phyloP scores from a whole-genome alignment of 2,329 filamentous ascomycete genomes.

The Fusarium acutatum region DNA sequence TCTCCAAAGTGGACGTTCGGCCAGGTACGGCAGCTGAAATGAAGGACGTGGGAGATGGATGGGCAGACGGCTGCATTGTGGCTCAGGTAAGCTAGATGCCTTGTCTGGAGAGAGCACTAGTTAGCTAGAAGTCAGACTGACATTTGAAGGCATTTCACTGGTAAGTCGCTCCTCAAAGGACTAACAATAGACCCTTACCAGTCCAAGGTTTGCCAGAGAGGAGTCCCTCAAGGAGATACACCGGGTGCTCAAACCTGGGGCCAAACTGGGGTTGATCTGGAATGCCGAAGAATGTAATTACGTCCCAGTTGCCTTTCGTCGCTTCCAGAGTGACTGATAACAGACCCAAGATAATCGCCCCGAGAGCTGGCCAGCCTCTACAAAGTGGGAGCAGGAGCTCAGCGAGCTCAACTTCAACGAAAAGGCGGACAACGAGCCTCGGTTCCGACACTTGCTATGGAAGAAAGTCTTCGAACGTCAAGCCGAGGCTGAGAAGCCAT shows the following conservation, averaged over 20 bases:
- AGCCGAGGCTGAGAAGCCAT: slow-evolving; percentile 53
- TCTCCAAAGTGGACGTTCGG: slow-evolving; percentile 62
- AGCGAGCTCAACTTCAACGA: slow-evolving; percentile 66
- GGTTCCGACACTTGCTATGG: slow-evolving; percentile 74
- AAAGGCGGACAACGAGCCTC: slow-evolving; percentile 64
- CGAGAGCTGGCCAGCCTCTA: slow-evolving; percentile 60
- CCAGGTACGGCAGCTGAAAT: slow-evolving; percentile 68
- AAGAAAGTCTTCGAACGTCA: slow-evolving; percentile 70
- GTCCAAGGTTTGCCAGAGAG: slow-evolving; percentile 70
- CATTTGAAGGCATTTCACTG: slow-evolving; percentile 61
- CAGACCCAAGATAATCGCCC: slow-evolving; percentile 69
- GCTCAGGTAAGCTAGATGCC: slow-evolving; percentile 66
- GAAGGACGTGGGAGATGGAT: slow-evolving; percentile 59
- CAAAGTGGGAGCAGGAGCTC: slow-evolving; percentile 68
- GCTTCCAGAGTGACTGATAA: neutral
- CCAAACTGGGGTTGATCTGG: slow-evolving; percentile 74
- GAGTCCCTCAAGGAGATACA: slow-evolving; percentile 72
- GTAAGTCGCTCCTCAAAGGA: slow-evolving; percentile 47
- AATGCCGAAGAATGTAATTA: slow-evolving; percentile 74
- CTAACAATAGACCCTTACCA: neutral
- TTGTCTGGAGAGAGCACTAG: neutral
- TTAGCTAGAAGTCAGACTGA: slow-evolving; percentile 5
- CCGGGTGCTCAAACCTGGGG: slow-evolving; percentile 68
- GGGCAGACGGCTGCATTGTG: slow-evolving; percentile 71
- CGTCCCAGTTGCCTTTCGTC: neutral